Conservation (phyloP, 2,329 filamentous ascomycete species). For the Penicillium sp. region DNA sequence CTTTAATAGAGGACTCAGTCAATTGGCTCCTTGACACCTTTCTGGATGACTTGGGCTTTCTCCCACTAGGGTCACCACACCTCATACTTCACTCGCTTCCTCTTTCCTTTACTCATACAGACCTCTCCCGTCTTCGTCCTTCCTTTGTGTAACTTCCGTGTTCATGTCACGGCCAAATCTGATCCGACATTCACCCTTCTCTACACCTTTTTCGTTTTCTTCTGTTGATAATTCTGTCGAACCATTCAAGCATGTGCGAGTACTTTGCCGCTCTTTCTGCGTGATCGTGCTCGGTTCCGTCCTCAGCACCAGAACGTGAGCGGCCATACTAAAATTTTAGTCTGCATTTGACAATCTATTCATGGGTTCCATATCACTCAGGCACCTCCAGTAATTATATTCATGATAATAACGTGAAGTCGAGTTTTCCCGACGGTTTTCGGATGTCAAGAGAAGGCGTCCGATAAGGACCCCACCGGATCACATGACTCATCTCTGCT, state of each 20-base stretch:
- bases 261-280: constrained; percentile 10
- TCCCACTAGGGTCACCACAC: not conserved
- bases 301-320: constrained; percentile 15
- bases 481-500: not conserved
- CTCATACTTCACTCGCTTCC: not conserved
- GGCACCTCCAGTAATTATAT: not conserved
- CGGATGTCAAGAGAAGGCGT: not conserved
- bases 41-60: constrained; percentile 1
- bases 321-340: constrained; percentile 10
- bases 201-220: constrained; percentile 7
- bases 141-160: constrained; percentile 9
- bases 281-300: constrained; percentile 12
- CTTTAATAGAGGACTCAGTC: not conserved
- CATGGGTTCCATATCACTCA: not conserved
- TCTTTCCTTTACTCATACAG: constrained; percentile 4
- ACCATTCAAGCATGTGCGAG: constrained; percentile 11
- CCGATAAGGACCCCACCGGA: not conserved
- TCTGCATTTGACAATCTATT: constrained; percentile 4
- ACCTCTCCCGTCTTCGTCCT: constrained; percentile 14
- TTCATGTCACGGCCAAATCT: constrained; percentile 11
- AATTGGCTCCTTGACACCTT: constrained; percentile 1
- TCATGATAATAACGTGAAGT: not conserved
- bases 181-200: constrained; percentile 4
- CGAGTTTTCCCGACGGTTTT: not conserved
- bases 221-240: constrained; percentile 21